Evolutionary conservation across 768 basidiomycete species (phyloP), one percentile per base, ranked within the genome.

Genomic region (Pholiota microspora): DNA sequence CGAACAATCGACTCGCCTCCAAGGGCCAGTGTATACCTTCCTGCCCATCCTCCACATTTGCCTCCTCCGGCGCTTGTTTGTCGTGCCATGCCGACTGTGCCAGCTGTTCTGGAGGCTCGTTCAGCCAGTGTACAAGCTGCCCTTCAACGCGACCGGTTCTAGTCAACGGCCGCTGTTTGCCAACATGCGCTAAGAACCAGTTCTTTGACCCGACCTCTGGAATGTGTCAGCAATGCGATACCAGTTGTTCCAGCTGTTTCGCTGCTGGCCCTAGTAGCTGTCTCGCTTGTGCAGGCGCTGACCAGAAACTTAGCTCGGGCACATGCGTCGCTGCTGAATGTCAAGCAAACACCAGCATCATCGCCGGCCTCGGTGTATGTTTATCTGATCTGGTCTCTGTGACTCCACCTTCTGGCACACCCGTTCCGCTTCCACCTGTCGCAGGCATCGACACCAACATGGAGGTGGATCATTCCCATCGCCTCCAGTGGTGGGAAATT

Each of bases 71-170:
- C 7, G 70, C 82, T 13, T 94, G 92, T 69, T 67, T 84, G 46
- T 59, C 82, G 7, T 95, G 92, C 69, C 89, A 94, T 60, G 82
- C 89, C 0, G 92, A 94, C 67, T 95, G 92, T 60, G 77, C 80
- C 10, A 82, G 85, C 9, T 95, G 92, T 68, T 80, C 83, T 10
- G 89, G 89, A 7, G 69, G 77, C 44, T 75, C 80, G 0, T 90
- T 90, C 71, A 86, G 80, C 62, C 85, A 93, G 66, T 95, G 92
- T 71, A 73, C 82, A 1, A 79, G 83, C 44, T 94, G 91, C 64
- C 78, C 83, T 16, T 63, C 84, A 21, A 71, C 75, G 15, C 80
- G 85, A 0, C 91, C 90, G 0, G 88, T 91, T n/a, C 80, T 85
- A 16, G 77, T 77, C 7, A 84, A 78, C 55, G 89, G 89, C 7